phyloP scores from a whole-genome alignment of 2,329 filamentous ascomycete genomes.

The Xylaria sp. region DNA sequence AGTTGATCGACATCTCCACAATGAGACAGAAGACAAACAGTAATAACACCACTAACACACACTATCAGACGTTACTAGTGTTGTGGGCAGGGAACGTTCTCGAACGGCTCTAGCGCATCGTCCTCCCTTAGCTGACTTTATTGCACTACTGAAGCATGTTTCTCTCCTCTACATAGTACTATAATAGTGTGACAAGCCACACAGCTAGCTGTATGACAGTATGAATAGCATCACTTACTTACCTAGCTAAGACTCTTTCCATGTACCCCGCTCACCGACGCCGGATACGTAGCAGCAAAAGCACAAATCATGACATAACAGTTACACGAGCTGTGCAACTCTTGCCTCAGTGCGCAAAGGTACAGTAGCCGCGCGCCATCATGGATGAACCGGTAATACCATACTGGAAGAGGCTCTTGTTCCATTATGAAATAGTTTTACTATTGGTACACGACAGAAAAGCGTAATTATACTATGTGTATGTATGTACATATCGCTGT shows the following conservation, averaged over 20 bases:
- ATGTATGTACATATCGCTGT: no score
- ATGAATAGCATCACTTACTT: slow-evolving; percentile 1
- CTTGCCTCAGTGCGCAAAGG: background rate
- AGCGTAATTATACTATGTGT: no score
- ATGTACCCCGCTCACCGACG: slow-evolving; percentile 26
- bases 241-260: slow-evolving; percentile 12
- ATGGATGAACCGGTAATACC: background rate
- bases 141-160: no score
- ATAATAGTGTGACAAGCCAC: background rate
- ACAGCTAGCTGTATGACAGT: background rate
- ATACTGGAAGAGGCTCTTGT: no score
- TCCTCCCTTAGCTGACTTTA: background rate
- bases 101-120: slow-evolving; percentile 11
- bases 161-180: background rate
- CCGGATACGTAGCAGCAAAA: slow-evolving; percentile 14
- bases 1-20: slow-evolving; percentile 4
- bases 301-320: slow-evolving; percentile 13
- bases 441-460: no score
- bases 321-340: background rate
- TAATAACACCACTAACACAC: slow-evolving; percentile 1
- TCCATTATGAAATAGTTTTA: background rate
- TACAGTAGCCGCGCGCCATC: background rate
- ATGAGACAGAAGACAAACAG: slow-evolving; percentile 7
- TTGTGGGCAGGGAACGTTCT: slow-evolving; percentile 22
- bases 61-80: background rate